Evolutionary conservation across 768 basidiomycete species (phyloP).

Genomic region (Lyophyllum decastes): DNA sequence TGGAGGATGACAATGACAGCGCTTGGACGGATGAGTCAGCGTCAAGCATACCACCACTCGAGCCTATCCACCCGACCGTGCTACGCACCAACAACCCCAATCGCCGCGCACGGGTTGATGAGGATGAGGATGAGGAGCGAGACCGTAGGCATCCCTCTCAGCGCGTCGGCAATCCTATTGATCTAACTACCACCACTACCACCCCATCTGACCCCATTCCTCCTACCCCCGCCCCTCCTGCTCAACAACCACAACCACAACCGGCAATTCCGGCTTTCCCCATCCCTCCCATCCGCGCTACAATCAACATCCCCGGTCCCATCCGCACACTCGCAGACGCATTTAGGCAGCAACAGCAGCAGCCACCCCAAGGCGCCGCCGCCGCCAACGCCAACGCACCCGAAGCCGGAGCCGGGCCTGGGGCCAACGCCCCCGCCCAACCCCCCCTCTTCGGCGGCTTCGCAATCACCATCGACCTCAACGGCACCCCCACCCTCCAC

Average conservation of each 20-base stretch:
- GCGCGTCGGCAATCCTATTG: constrained; percentile 37
- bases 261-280: neutral
- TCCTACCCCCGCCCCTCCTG: constrained; percentile 17
- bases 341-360: neutral
- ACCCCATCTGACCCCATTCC: constrained; percentile 22
- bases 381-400: too few relatives aligned
- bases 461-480: constrained; percentile 20
- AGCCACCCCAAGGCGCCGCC: neutral
- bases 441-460: constrained; percentile 18
- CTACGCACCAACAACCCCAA: constrained; percentile 31
- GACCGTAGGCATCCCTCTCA: constrained; percentile 69
- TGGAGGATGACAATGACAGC: constrained; percentile 31
- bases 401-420: too few relatives aligned
- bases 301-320: neutral
- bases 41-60: constrained; percentile 29
- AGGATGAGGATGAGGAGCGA: constrained; percentile 61
- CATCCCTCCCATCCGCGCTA: neutral
- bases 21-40: constrained; percentile 28
- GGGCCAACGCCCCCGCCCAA: neutral
- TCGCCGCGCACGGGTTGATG: constrained; percentile 60
- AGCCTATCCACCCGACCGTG: constrained; percentile 21
- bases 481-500: constrained; percentile 16
- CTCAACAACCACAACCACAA: constrained; percentile 5
- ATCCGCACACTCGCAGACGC: neutral
- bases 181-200: neutral